Base-by-base conservation (phyloP, 2,329 filamentous ascomycete genomes). In the Lojkania enalia region DNA sequence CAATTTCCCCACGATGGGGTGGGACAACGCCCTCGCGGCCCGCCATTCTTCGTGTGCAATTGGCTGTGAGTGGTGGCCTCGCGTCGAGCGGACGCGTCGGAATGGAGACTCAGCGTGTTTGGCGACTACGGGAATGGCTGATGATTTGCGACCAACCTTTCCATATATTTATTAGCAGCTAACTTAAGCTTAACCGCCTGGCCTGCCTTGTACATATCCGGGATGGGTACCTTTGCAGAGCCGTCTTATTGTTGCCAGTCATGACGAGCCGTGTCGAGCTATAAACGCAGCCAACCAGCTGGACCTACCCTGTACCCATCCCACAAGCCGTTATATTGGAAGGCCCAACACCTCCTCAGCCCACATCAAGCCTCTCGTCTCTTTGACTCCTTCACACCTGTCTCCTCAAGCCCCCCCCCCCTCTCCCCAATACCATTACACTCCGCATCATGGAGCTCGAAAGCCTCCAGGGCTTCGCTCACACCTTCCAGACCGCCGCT, bases 401-500 rank as follows among this genome's bases (percentile, higher is more conserved):
- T 27, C 23, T 7, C n/a, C 23, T 27, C 23, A n/a, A 27, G 23
- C 7, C 7, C 23, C 23, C n/a, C n/a, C 23, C 23, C n/a, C 23
- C 23, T 7, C 23, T 27, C n/a, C 23, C n/a, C 23, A n/a, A 7
- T n/a, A 27, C 23, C 23, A 7, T 15, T 9, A 9, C 12, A 15
- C 31, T 15, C 14, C 31, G 14, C 21, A 42, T 23, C 37, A 60
- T 64, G 55, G 55, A 60, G 19, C 12, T 52, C 18, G 53, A 59
- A 39, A 42, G n/a, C 6, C 42, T 58, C n/a, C 29, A 46, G 3
- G 46, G 52, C 12, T 14, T 61, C 14, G 43, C 48, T 19, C 55
- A 61, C 25, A 52, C 55, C 6, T 20, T 64, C 20, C 60, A 63
- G 48, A 60, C 59, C 5, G 49, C 39, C 18, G 53, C 50, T 9